Base-by-base conservation (phyloP, 139 green algal species). In the Diplosphaera chodatii region DNA sequence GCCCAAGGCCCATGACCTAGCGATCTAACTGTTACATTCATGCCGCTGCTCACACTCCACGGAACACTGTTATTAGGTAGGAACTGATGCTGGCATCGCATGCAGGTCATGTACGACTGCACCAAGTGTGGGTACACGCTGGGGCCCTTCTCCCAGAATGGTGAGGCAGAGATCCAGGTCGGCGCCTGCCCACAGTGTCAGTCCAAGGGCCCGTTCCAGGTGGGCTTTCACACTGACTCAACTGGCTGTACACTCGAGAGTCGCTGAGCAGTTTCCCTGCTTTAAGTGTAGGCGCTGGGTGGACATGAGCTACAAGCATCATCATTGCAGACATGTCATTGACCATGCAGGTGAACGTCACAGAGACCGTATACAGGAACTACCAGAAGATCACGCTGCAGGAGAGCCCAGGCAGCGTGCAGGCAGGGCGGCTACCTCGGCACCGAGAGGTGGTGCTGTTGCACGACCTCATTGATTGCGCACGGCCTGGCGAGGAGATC, bases 371-470 rank as follows among this genome's bases (percentile, higher is more conserved):
- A 34, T 99, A 99, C 88, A 82, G 90, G 55, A 98, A 99, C 84
- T 99, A 97, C 81, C 96, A 99, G 86, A 97, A 96, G 86, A 79
- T 99, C 31, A 76, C 69, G 28, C 85, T 99, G 81, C 95, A 99
- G 85, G 96, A 99, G 82, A 86, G 80, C 40, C 96, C 96, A 13
- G 93, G 95, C 33, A 91, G 64, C 1, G 95, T 99, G 66, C 91
- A 87, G 25, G 88, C 94, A 3, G 96, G 96, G 13, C 91, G 94
- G 25, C 86, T 99, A 72, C 96, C 96, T 1, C 90, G 96, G 70
- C 83, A 89, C 79, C 99, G 98, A 84, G 92, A 99, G 76, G 88
- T 99, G 27, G 87, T 99, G 27, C 84, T 99, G 64, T 84, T 96
- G 29, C 78, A 97, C 74, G 96, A 99, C 84, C 88, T 99, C 48